phyloP scores from a whole-genome alignment of 768 basidiomycete genomes.

The Panaeolus papilionaceus region DNA sequence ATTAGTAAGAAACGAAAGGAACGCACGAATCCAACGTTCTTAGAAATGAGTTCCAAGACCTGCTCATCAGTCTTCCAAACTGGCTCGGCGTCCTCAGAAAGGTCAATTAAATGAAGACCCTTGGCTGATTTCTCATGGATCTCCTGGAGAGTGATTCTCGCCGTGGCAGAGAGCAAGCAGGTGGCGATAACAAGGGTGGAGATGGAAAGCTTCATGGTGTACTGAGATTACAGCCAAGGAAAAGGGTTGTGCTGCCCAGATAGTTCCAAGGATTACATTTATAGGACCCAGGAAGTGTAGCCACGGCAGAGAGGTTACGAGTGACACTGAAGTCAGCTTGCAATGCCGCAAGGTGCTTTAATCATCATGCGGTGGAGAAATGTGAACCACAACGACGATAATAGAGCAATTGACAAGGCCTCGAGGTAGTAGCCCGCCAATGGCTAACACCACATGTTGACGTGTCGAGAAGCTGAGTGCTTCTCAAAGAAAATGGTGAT shows the following conservation, averaged over 20 bases:
- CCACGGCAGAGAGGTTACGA: background rate
- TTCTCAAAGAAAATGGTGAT: background rate
- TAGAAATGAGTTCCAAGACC: constrained; percentile 34
- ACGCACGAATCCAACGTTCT: constrained; percentile 33
- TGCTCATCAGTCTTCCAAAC: constrained; percentile 40
- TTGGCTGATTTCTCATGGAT: constrained; percentile 35
- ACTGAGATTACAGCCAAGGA: background rate
- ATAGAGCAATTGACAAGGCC: background rate
- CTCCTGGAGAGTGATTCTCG: constrained; percentile 27
- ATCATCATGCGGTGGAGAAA: background rate
- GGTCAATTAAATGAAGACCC: constrained; percentile 38
- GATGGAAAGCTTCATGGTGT: constrained; percentile 15
- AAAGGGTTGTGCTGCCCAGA: background rate
- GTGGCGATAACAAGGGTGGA: constrained; percentile 11
- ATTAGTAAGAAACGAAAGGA: background rate
- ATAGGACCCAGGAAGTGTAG: background rate
- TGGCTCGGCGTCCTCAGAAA: constrained; percentile 35
- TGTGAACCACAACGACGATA: background rate
- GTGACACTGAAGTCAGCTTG: background rate
- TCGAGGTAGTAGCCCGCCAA: background rate
- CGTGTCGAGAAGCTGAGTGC: background rate
- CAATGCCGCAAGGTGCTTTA: background rate
- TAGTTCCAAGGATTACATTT: constrained; percentile 1
- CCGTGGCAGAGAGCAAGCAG: constrained; percentile 4
- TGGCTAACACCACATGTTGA: constrained; percentile 5